Percentiles rank a stretch among this genome's conserved stretches.
Conservation (phyloP, 352 stramenopile species). For the Phytophthora cajani region DNA sequence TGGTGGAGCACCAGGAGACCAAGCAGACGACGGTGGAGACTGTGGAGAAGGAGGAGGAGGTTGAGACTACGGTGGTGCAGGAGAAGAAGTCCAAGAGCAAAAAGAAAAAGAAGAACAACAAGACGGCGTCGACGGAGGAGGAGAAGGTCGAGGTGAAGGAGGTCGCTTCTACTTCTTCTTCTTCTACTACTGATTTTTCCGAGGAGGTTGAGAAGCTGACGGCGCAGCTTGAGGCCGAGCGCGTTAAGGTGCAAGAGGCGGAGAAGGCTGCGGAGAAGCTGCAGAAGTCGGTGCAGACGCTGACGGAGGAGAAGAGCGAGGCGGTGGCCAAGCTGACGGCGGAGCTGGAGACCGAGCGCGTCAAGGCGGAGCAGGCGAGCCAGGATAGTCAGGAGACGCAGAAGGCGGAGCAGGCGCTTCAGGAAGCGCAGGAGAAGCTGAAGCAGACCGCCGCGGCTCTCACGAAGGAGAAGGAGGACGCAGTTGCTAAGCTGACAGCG, state of each 20-base stretch:
- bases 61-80: not conserved
- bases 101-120: constrained; percentile 10
- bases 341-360: constrained; percentile 32
- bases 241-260: constrained; percentile 20
- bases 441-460: constrained; percentile 26
- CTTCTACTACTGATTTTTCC: not conserved
- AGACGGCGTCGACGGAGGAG: constrained; percentile 7
- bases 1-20: constrained; percentile 31
- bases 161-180: not conserved
- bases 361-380: constrained; percentile 21
- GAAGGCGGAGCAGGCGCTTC: constrained; percentile 31
- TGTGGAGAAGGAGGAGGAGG: constrained; percentile 36
- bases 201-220: constrained; percentile 22
- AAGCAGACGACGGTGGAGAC: constrained; percentile 21
- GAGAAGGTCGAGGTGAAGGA: constrained; percentile 16
- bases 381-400: constrained; percentile 22
- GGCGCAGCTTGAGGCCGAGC: constrained; percentile 28
- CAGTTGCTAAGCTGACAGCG: constrained; percentile 33
- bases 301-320: constrained; percentile 35
- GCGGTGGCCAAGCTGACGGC: constrained; percentile 29
- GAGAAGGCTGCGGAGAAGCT: constrained; percentile 29
- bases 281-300: constrained; percentile 17
- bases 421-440: constrained; percentile 35
- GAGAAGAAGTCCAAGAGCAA: constrained; percentile 31
- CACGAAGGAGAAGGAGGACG: constrained; percentile 31